phyloP scores from a whole-genome alignment of 371 early-diverging fungal species.

The Rhizomucor miehei region DNA sequence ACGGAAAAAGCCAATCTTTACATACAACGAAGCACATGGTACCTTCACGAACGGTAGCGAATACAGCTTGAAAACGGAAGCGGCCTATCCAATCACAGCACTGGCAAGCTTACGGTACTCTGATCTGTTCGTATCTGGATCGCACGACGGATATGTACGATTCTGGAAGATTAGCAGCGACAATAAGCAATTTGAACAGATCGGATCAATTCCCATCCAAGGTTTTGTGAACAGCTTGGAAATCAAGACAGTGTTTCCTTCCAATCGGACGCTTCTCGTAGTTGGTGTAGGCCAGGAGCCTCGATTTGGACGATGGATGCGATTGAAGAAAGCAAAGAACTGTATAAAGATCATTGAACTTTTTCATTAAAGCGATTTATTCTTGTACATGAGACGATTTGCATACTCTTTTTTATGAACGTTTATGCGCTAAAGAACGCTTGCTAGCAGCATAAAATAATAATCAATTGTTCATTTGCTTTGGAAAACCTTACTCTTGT shows the following conservation, averaged over 20 bases:
- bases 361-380: constrained; percentile 1
- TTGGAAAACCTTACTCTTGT: no score
- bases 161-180: constrained; percentile 81
- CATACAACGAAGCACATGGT: constrained; percentile 79
- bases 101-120: constrained; percentile 80
- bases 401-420: background rate
- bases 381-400: no score
- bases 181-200: constrained; percentile 63
- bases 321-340: constrained; percentile 69
- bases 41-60: constrained; percentile 38
- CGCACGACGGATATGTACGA: constrained; percentile 86
- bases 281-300: constrained; percentile 88
- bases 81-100: constrained; percentile 83
- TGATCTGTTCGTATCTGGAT: constrained; percentile 88
- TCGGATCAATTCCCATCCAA: constrained; percentile 57
- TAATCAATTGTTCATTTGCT: no score
- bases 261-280: constrained; percentile 59
- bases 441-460: no score
- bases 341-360: constrained; percentile 56
- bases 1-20: constrained; percentile 89
- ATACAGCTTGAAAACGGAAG: constrained; percentile 41
- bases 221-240: constrained; percentile 56
- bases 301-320: constrained; percentile 88
- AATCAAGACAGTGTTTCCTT: constrained; percentile 44
- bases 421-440: background rate